Percentiles rank a stretch among this genome's conserved stretches.
Evolutionary conservation across 2,329 filamentous ascomycete species (phyloP).

Genomic region (Beauveria sp.): DNA sequence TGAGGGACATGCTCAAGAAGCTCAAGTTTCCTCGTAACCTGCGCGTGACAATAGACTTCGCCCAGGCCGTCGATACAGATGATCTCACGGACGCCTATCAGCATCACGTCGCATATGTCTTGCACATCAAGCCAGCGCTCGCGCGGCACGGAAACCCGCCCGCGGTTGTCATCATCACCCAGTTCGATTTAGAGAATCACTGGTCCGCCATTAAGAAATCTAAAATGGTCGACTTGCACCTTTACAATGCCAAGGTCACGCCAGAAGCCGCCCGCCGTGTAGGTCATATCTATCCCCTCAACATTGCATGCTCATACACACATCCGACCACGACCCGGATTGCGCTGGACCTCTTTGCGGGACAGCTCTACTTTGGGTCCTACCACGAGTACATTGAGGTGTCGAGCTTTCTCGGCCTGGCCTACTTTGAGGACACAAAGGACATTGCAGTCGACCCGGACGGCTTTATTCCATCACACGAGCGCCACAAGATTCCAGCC

Average conservation of each 20-base stretch:
- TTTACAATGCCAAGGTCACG: slow-evolving; percentile 30
- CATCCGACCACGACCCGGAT: slow-evolving; percentile 13
- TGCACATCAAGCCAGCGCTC: neutral
- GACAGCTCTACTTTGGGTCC: slow-evolving; percentile 54
- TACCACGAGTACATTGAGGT: slow-evolving; percentile 45
- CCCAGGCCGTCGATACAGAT: neutral
- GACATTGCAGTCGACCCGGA: slow-evolving; percentile 15
- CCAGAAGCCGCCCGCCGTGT: neutral
- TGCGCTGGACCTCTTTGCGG: slow-evolving; percentile 59
- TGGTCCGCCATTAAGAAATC: slow-evolving; percentile 18
- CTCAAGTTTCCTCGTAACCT: neutral
- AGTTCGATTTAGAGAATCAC: slow-evolving; percentile 49
- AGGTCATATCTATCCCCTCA: neutral
- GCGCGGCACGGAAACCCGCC: neutral
- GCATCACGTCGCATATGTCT: neutral
- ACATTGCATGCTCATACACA: slow-evolving; percentile 17
- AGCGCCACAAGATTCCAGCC: neutral
- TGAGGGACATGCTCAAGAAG: slow-evolving; percentile 12
- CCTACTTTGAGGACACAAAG: slow-evolving; percentile 20
- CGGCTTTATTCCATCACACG: slow-evolving; percentile 25
- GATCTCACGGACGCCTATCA: neutral
- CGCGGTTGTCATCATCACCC: slow-evolving; percentile 49
- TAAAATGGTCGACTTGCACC: slow-evolving; percentile 34
- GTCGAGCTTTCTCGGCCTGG: slow-evolving; percentile 46
- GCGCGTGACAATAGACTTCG: neutral